Base-by-base conservation (phyloP, 805 yeast genomes). In the Candida ortonii region DNA sequence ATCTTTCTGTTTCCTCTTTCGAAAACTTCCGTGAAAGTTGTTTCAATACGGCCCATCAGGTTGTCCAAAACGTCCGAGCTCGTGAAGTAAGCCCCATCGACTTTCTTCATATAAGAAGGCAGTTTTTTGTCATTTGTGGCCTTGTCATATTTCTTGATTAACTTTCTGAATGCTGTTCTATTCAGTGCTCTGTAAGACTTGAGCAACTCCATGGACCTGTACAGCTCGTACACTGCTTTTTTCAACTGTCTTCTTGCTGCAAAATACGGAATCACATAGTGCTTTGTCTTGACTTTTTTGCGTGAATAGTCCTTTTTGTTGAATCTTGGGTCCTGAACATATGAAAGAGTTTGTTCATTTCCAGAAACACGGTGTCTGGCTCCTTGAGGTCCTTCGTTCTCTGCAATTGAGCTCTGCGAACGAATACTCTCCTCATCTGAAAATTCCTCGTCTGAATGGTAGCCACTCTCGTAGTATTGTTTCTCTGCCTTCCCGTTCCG, bases 131-230 rank as follows among this genome's bases (percentile, higher is more conserved):
- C 64, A 9, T 64, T 54, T 2, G 80, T 69, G 4, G 80, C 69
- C 52, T 93, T 93, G 60, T 93, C 98, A 55, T 77, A 89, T 57
- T 93, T 93, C 54, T 93, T 93, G 39, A 87, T 69, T 50, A 93
- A 79, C 52, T 93, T 93, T 33, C 96, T 73, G 50, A 89, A 78
- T 0, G 94, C 98, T 0, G 95, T 88, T 19, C 88, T 70, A 59
- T 93, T 93, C 47, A 89, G 59, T 30, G 80, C 67, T 45, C 85
- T 70, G 57, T 79, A 93, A 1, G 85, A 80, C 44, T 75, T 75
- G 31, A 84, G 61, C 22, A 85, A 67, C 39, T 84, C 84, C 42
- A 87, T 63, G 7, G 84, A 74, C 38, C 90, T 69, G 56, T 86
- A 87, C 46, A 73, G 80, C 51, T 86, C 95, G 37, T 76, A 61